Conservation (phyloP, 495 filamentous ascomycete genomes). For the Aspergillus coremiiformis region DNA sequence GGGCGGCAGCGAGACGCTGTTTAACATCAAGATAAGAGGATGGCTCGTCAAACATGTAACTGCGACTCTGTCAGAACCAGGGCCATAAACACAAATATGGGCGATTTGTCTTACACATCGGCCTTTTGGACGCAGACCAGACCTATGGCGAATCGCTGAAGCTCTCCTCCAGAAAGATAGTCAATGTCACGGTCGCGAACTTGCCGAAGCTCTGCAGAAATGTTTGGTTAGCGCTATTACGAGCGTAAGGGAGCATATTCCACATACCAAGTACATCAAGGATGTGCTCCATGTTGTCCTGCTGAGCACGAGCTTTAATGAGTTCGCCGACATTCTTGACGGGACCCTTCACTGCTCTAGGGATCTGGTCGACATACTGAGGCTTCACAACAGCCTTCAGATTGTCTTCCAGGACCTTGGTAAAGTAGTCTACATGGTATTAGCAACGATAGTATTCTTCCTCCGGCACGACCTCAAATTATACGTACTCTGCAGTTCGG, state of each 20-base stretch:
- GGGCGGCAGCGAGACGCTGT: conserved; percentile 86
- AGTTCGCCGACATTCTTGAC: conserved; percentile 70
- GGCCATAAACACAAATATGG: background rate
- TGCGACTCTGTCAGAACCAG: conserved; percentile 23
- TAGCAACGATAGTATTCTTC: conserved; percentile 1
- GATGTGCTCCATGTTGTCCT: conserved; percentile 79
- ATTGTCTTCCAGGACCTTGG: conserved; percentile 92
- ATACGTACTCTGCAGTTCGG: conserved; percentile 83
- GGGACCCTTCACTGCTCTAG: conserved; percentile 74
- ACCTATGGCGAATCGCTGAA: conserved; percentile 95
- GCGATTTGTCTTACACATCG: conserved; percentile 61
- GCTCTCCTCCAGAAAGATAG: conserved; percentile 88
- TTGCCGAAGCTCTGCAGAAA: conserved; percentile 63
- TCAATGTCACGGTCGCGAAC: conserved; percentile 82
- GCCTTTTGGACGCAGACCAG: conserved; percentile 92
- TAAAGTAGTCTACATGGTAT: conserved; percentile 75
- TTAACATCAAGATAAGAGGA: conserved; percentile 98
- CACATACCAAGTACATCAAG: conserved; percentile 66
- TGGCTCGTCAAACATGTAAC: conserved; percentile 99
- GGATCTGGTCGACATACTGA: conserved; percentile 98
- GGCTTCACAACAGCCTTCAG: conserved; percentile 97
- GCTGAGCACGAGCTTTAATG: conserved; percentile 62
- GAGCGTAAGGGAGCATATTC: background rate
- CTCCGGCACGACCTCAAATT: background rate
- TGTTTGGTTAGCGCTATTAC: conserved; percentile 17